Conservation (phyloP, 345 rosid genomes). For the Conringia planisiliqua region DNA sequence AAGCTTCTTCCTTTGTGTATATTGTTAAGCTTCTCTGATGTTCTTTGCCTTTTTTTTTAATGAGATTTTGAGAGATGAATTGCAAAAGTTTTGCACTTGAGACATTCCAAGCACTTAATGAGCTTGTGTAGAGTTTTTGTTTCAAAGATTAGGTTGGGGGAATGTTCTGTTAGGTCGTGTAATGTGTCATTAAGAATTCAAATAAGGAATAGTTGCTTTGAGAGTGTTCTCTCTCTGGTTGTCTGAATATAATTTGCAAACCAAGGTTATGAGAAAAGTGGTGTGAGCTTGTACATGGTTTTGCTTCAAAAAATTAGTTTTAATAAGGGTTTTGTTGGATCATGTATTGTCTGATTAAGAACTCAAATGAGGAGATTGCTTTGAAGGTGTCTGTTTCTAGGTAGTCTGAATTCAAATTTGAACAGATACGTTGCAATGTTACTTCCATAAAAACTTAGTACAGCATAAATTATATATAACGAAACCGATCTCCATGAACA, state of each 20-base stretch:
- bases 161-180: background rate
- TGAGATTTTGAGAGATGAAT: conserved; percentile 7
- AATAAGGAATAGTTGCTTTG: background rate
- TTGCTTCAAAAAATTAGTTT: background rate
- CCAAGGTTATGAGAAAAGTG: background rate
- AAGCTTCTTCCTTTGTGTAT: background rate
- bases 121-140: background rate
- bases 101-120: background rate
- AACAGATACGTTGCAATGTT: background rate
- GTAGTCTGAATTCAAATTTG: background rate
- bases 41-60: background rate
- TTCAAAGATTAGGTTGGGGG: background rate
- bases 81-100: background rate
- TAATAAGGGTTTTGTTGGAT: background rate
- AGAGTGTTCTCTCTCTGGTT: background rate
- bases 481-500: background rate
- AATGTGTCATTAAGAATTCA: background rate
- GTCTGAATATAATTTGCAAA: background rate
- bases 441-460: background rate
- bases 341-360: background rate
- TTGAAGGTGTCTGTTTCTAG: background rate
- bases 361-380: background rate
- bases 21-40: background rate
- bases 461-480: background rate
- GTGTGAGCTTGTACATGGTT: background rate